A percentile compares a stretch with the other conserved stretches of the same genome.
Evolutionary conservation across 805 yeast species (phyloP).

Genomic region (Clavispora carvajalis): DNA sequence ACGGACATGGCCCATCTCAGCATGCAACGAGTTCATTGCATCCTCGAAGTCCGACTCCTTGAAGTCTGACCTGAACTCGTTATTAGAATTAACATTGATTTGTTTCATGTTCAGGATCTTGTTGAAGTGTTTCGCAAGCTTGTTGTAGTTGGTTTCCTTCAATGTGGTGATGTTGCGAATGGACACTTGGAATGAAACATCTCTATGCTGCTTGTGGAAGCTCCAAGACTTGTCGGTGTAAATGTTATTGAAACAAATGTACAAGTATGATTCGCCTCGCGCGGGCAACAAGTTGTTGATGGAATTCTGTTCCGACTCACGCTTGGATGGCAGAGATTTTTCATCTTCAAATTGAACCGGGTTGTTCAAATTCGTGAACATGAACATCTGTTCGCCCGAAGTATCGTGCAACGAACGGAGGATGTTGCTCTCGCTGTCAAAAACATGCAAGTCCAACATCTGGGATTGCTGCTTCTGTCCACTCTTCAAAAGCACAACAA

Average conservation of each 20-base stretch:
- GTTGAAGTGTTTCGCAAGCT: constrained; percentile 31
- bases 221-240: constrained; percentile 40
- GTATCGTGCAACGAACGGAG: constrained; percentile 30
- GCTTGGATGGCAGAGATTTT: not conserved
- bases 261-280: constrained; percentile 25
- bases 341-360: constrained; percentile 16
- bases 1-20: constrained; percentile 27
- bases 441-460: constrained; percentile 28
- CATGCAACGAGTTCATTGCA: constrained; percentile 23
- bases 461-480: constrained; percentile 33
- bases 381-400: constrained; percentile 25
- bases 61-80: constrained; percentile 14
- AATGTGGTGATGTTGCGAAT: constrained; percentile 32
- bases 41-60: constrained; percentile 30
- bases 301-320: constrained; percentile 4
- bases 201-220: constrained; percentile 27
- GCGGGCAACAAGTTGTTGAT: constrained; percentile 14
- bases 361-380: constrained; percentile 34
- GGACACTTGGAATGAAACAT: constrained; percentile 30
- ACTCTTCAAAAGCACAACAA: constrained; percentile 26
- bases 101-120: constrained; percentile 6
- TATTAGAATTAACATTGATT: constrained; percentile 5
- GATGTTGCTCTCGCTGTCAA: constrained; percentile 33
- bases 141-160: constrained; percentile 31
- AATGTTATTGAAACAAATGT: constrained; percentile 39